Conservation (phyloP, 73 alveolate species). For the Blepharisma stoltei region DNA sequence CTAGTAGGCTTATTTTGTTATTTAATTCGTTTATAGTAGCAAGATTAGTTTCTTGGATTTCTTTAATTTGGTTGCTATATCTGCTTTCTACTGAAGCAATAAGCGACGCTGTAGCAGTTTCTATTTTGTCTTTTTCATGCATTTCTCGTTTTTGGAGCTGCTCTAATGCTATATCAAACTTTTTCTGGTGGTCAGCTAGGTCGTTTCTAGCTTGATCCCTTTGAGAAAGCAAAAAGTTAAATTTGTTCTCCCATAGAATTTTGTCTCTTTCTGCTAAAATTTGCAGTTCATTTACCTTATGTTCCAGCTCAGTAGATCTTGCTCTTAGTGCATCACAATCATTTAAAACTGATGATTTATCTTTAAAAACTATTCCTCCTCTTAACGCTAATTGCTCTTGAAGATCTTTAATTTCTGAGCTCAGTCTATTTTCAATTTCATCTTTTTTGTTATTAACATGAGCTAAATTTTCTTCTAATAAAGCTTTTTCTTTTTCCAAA, state of each 20-base stretch:
- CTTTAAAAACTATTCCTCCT: neutral
- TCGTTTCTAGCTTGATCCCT: conserved; percentile 73
- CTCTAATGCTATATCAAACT: conserved; percentile 84
- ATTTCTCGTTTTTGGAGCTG: conserved; percentile 71
- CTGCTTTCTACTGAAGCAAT: conserved; percentile 75
- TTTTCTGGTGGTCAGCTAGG: conserved; percentile 67
- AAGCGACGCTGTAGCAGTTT: conserved; percentile 49
- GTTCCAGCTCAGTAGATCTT: neutral
- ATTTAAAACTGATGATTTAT: neutral
- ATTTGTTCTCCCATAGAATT: conserved; percentile 30
- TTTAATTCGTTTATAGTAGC: conserved; percentile 37
- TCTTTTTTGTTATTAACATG: neutral
- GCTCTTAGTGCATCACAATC: neutral
- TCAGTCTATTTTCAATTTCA: conserved; percentile 17
- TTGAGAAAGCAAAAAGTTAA: conserved; percentile 13
- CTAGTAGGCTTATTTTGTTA: conserved; percentile 63
- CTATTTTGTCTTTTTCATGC: conserved; percentile 75
- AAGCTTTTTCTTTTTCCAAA: conserved; percentile 27
- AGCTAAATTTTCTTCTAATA: conserved; percentile 7
- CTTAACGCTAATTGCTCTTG: neutral
- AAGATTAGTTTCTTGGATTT: conserved; percentile 62
- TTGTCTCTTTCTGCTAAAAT: conserved; percentile 21
- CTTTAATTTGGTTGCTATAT: conserved; percentile 81
- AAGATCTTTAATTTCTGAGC: conserved; percentile 9
- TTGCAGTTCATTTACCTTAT: neutral